A percentile compares a stretch with the other conserved stretches of the same genome.
Evolutionary conservation across 768 basidiomycete species (phyloP).

Genomic region (Albatrellus ellisii): DNA sequence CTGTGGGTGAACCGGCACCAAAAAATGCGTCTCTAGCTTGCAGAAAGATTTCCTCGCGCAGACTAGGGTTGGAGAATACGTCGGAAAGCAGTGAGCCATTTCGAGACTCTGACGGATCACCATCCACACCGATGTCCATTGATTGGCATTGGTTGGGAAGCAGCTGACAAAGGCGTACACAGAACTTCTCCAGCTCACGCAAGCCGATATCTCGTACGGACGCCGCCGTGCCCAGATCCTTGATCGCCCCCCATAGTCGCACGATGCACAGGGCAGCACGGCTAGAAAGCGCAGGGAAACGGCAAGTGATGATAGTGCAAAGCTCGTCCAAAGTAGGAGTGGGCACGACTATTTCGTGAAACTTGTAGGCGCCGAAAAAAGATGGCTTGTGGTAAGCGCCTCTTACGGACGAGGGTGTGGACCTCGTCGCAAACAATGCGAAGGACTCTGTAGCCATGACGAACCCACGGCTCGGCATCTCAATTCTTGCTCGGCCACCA

Average conservation of each 20-base stretch:
- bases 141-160: conserved; percentile 35
- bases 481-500: conserved; percentile 53
- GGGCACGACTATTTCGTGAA: conserved; percentile 51
- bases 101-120: conserved; percentile 1
- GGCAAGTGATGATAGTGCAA: conserved; percentile 47
- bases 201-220: conserved; percentile 56
- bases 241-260: conserved; percentile 54
- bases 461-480: conserved; percentile 60
- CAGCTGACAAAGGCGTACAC: conserved; percentile 51
- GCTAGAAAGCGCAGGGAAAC: conserved; percentile 51
- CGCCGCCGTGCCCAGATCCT: conserved; percentile 33
- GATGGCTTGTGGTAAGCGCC: conserved; percentile 40
- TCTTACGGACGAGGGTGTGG: conserved; percentile 33
- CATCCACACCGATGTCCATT: conserved; percentile 26
- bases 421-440: conserved; percentile 82
- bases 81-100: conserved; percentile 21
- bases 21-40: conserved; percentile 91
- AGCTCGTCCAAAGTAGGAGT: conserved; percentile 60
- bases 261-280: conserved; percentile 38
- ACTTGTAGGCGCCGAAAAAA: conserved; percentile 84
- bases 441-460: conserved; percentile 73
- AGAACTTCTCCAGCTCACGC: conserved; percentile 76
- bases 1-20: conserved; percentile 46
- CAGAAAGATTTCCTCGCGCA: conserved; percentile 82
- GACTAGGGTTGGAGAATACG: conserved; percentile 53